phyloP scores from a whole-genome alignment of 345 rosid species.

The Orychophragmus violaceus region DNA sequence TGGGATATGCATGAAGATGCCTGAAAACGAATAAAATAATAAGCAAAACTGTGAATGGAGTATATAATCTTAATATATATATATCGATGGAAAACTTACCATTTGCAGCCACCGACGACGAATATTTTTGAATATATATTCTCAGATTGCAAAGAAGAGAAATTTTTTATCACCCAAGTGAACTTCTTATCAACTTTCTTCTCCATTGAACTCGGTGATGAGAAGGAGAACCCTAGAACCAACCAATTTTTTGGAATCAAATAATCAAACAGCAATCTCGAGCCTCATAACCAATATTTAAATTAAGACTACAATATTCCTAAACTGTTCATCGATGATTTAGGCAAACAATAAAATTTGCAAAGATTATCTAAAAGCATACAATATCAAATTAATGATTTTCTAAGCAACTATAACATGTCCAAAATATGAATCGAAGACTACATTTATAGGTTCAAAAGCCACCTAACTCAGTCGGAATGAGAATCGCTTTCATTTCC shows the following conservation, averaged over 20 bases:
- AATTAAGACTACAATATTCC: no score
- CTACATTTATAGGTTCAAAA: not conserved
- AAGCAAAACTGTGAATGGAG: not conserved
- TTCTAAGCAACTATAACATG: no score
- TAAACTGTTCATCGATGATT: not conserved
- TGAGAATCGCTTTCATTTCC: not conserved
- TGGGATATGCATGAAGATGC: slow-evolving; percentile 62
- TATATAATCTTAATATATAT: no score
- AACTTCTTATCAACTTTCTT: not conserved
- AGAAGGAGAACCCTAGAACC: not conserved
- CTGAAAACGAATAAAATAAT: slow-evolving; percentile 23
- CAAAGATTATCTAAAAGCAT: no score
- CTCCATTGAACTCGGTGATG: not conserved
- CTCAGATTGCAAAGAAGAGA: not conserved
- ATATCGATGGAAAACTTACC: not conserved
- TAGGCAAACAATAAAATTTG: no score
- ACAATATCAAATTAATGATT: no score
- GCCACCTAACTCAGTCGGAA: not conserved
- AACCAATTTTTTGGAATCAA: not conserved
- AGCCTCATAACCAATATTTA: no score
- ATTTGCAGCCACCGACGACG: not conserved
- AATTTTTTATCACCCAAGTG: not conserved
- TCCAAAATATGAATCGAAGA: no score
- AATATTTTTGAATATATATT: not conserved
- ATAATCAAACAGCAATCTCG: not conserved